phyloP scores from a whole-genome alignment of 2,329 filamentous ascomycete species.

The Epichloe coenophiala region DNA sequence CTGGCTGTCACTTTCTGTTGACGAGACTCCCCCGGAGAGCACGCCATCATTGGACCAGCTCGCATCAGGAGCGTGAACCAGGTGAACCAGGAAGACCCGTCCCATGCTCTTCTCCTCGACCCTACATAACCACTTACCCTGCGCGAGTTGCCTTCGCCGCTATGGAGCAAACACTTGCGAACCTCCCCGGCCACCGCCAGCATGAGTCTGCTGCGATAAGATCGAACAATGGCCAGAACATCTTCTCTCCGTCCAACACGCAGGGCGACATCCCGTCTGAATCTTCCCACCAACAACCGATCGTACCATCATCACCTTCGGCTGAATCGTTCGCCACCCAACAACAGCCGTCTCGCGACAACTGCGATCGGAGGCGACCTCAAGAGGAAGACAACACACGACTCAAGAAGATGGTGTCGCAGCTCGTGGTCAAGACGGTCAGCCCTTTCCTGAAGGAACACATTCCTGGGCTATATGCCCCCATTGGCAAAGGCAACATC shows the following conservation, averaged over 20 bases:
- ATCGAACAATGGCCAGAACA: not conserved
- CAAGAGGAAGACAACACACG: conserved; percentile 35
- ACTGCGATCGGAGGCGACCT: conserved; percentile 37
- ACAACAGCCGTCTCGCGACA: conserved; percentile 23
- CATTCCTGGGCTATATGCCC: conserved; percentile 79
- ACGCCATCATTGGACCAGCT: conserved; percentile 2
- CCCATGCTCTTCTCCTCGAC: not conserved
- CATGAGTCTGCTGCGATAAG: conserved; percentile 1
- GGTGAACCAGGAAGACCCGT: not conserved
- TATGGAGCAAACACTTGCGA: conserved; percentile 2
- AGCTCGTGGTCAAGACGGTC: conserved; percentile 63
- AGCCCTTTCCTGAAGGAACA: conserved; percentile 83
- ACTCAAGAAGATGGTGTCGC: conserved; percentile 44
- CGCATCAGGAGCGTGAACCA: not conserved
- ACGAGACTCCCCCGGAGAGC: not conserved
- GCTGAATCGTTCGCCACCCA: conserved; percentile 3
- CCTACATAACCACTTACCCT: not conserved
- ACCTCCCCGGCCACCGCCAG: conserved; percentile 1
- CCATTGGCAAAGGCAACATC: conserved; percentile 45
- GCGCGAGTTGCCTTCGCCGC: not conserved
- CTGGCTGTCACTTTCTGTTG: not conserved
- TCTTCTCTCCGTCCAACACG: not conserved
- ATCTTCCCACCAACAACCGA: not conserved
- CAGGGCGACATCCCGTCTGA: not conserved
- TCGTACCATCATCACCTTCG: conserved; percentile 3